Conservation (phyloP, 2,329 filamentous ascomycete species). For the Sporothrix mexicana region DNA sequence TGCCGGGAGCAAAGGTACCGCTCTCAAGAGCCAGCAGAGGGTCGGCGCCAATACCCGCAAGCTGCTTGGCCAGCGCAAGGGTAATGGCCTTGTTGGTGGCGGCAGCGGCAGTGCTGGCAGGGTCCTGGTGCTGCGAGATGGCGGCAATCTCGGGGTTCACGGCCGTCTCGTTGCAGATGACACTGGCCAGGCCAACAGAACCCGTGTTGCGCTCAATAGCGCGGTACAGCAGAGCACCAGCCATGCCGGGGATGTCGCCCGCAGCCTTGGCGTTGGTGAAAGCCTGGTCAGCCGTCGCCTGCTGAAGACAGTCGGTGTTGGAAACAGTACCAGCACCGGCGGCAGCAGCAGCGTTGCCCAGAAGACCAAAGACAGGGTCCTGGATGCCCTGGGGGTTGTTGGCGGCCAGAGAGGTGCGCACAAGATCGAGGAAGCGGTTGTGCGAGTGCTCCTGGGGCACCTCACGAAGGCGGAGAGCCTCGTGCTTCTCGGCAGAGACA, state of each 20-base stretch:
- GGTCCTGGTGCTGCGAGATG: slow-evolving; percentile 70
- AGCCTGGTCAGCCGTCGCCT: slow-evolving; percentile 63
- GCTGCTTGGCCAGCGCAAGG: slow-evolving; percentile 63
- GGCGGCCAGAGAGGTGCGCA: slow-evolving; percentile 48
- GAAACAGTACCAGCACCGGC: slow-evolving; percentile 43
- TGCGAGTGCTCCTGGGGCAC: slow-evolving; percentile 61
- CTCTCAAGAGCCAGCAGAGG: slow-evolving; percentile 64
- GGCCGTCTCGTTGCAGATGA: slow-evolving; percentile 61
- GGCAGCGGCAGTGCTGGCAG: slow-evolving; percentile 61
- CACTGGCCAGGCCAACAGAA: slow-evolving; percentile 61
- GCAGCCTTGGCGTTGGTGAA: slow-evolving; percentile 66
- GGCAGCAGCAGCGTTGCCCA: slow-evolving; percentile 53
- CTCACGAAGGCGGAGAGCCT: slow-evolving; percentile 47
- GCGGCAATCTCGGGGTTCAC: slow-evolving; percentile 69
- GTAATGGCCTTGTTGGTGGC: slow-evolving; percentile 65
- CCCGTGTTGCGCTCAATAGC: slow-evolving; percentile 66
- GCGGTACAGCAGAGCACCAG: slow-evolving; percentile 59
- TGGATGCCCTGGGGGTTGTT: slow-evolving; percentile 57
- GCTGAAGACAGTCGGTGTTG: slow-evolving; percentile 64
- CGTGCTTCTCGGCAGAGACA: slow-evolving; percentile 32
- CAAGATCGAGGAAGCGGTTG: slow-evolving; percentile 50
- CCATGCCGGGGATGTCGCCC: slow-evolving; percentile 58
- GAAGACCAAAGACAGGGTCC: slow-evolving; percentile 56
- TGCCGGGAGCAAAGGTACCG: slow-evolving; percentile 68
- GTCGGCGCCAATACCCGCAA: slow-evolving; percentile 66